Conservation (phyloP, 2,329 filamentous ascomycete genomes). For the Venturia nashicola region DNA sequence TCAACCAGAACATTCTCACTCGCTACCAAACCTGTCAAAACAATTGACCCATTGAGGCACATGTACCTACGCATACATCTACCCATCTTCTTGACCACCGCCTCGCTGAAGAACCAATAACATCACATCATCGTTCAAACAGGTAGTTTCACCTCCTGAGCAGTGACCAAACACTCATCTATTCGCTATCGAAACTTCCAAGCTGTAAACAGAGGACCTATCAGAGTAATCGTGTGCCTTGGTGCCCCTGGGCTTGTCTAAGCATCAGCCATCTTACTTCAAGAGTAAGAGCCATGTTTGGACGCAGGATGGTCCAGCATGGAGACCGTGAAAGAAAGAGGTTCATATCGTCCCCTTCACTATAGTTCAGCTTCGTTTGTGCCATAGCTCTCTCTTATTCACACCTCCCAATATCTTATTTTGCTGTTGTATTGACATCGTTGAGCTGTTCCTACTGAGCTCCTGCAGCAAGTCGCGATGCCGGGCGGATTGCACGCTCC, state of each 20-base stretch:
- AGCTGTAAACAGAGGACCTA: background rate
- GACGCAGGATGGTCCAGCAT: background rate
- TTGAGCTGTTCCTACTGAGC: background rate
- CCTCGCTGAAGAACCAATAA: background rate
- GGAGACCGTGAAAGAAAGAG: background rate
- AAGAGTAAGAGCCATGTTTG: slow-evolving; percentile 2
- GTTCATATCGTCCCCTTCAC: background rate
- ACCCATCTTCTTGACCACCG: background rate
- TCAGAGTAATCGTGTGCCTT: background rate
- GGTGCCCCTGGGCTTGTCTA: background rate
- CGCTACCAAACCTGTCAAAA: background rate
- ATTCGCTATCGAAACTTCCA: background rate
- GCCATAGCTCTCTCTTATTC: background rate
- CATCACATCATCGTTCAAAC: background rate
- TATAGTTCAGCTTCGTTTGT: background rate
- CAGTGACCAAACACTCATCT: background rate
- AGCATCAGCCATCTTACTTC: background rate
- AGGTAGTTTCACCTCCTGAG: background rate
- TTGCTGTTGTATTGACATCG: background rate
- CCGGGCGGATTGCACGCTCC: slow-evolving; percentile 1
- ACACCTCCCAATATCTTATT: background rate
- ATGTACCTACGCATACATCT: background rate
- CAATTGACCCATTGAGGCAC: background rate
- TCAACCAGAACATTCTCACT: background rate
- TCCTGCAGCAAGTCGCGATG: background rate